Conservation (phyloP, 2,329 filamentous ascomycete genomes). For the Cryphonectria radicalis region DNA sequence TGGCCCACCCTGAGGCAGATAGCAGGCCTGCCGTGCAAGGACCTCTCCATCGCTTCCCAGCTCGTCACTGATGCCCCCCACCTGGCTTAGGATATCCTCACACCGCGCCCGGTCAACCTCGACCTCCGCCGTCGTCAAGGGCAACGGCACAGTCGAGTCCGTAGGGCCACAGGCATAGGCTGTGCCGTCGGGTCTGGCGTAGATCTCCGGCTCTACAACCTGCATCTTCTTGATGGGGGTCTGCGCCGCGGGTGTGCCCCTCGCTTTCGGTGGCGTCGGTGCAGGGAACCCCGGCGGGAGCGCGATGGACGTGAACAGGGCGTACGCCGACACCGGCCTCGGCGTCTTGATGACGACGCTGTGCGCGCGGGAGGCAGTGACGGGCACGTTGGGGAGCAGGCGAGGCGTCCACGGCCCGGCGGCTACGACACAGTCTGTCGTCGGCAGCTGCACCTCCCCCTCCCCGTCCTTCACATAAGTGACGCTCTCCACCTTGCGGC, state of each 20-base stretch:
- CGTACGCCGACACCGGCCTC: constrained; percentile 57
- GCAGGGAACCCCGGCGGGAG: constrained; percentile 58
- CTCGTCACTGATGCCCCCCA: constrained; percentile 56
- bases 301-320: constrained; percentile 73
- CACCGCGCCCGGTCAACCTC: constrained; percentile 67
- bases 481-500: constrained; percentile 29
- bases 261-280: constrained; percentile 35
- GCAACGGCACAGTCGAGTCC: constrained; percentile 66
- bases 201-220: constrained; percentile 73
- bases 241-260: constrained; percentile 7
- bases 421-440: constrained; percentile 41
- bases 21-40: constrained; percentile 72
- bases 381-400: constrained; percentile 48
- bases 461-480: constrained; percentile 29
- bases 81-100: constrained; percentile 70
- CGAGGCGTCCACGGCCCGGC: constrained; percentile 52
- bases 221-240: constrained; percentile 36
- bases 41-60: constrained; percentile 61
- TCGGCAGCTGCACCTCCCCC: constrained; percentile 28
- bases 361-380: constrained; percentile 49
- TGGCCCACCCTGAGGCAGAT: constrained; percentile 73
- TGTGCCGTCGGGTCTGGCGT: constrained; percentile 74
- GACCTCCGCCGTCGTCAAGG: constrained; percentile 64
- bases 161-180: constrained; percentile 76
- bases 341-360: constrained; percentile 49